Conservation (phyloP, 768 basidiomycete species). For the Boletus bicolor region DNA sequence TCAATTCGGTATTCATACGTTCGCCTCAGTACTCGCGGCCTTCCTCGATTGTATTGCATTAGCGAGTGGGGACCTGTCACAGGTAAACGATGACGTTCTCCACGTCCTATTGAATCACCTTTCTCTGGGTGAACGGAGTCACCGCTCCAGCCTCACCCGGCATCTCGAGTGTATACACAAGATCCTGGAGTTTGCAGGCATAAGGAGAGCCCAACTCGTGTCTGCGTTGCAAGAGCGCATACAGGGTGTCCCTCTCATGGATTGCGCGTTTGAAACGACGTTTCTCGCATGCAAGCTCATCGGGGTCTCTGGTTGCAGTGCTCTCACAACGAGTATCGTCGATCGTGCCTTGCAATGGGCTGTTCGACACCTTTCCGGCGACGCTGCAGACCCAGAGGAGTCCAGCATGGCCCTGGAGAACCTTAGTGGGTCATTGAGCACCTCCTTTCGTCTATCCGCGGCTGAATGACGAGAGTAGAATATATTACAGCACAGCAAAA, state of each 20-base stretch:
- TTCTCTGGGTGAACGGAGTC: slow-evolving; percentile 2
- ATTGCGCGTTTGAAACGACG: slow-evolving; percentile 31
- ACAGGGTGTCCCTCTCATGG: slow-evolving; percentile 22
- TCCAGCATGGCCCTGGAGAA: slow-evolving; percentile 27
- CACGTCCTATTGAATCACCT: slow-evolving; percentile 28
- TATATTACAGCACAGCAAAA: slow-evolving; percentile 10
- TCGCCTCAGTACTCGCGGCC: slow-evolving; percentile 42
- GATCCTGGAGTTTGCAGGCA: slow-evolving; percentile 27
- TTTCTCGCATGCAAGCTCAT: slow-evolving; percentile 32
- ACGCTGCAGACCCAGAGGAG: slow-evolving; percentile 25
- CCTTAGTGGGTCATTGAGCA: slow-evolving; percentile 35
- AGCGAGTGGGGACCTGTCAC: slow-evolving; percentile 17
- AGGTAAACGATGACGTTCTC: slow-evolving; percentile 28
- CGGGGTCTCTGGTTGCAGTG: slow-evolving; percentile 20
- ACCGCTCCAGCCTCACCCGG: not conserved
- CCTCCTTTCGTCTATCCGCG: not conserved
- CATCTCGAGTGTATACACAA: slow-evolving; percentile 28
- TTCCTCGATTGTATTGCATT: slow-evolving; percentile 42
- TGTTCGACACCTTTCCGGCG: slow-evolving; percentile 42
- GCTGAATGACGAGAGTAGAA: slow-evolving; percentile 9
- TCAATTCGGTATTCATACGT: slow-evolving; percentile 19
- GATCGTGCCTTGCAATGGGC: slow-evolving; percentile 54
- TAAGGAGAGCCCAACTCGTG: slow-evolving; percentile 17
- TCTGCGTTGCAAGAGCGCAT: slow-evolving; percentile 28
- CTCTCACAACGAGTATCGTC: slow-evolving; percentile 33